Conservation (phyloP, 805 yeast genomes). For the Schwanniomyces occidentalis region DNA sequence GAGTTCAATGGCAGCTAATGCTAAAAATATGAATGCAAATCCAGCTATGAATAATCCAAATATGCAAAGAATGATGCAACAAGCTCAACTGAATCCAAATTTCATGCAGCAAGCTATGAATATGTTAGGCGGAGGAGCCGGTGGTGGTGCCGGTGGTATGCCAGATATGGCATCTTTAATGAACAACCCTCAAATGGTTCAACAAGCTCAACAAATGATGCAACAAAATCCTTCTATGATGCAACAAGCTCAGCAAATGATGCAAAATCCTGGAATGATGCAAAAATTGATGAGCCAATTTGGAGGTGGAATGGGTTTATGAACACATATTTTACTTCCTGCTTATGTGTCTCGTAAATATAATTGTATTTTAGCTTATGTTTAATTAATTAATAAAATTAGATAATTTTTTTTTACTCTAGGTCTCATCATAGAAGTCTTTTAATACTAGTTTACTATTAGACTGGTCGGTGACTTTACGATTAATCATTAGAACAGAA, state of each 20-base stretch:
- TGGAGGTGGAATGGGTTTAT: too few species aligned
- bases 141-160: slow-evolving; percentile 33
- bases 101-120: slow-evolving; percentile 64
- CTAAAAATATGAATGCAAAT: slow-evolving; percentile 51
- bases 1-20: slow-evolving; percentile 86
- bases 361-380: too few species aligned
- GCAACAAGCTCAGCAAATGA: slow-evolving; percentile 46
- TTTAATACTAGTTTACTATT: too few species aligned
- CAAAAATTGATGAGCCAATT: slow-evolving; percentile 68
- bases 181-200: slow-evolving; percentile 54
- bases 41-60: slow-evolving; percentile 36
- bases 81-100: slow-evolving; percentile 51
- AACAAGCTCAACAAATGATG: slow-evolving; percentile 50
- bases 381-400: too few species aligned
- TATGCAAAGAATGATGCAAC: slow-evolving; percentile 55
- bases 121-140: slow-evolving; percentile 52
- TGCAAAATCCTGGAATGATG: slow-evolving; percentile 68
- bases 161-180: slow-evolving; percentile 60
- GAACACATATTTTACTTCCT: too few species aligned
- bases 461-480: too few species aligned
- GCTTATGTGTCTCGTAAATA: too few species aligned
- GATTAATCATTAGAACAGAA: not conserved
- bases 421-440: too few species aligned
- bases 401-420: too few species aligned
- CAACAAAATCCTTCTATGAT: slow-evolving; percentile 43